Conservation (phyloP, 345 rosid genomes). For the Bruguiera gymnorhiza region DNA sequence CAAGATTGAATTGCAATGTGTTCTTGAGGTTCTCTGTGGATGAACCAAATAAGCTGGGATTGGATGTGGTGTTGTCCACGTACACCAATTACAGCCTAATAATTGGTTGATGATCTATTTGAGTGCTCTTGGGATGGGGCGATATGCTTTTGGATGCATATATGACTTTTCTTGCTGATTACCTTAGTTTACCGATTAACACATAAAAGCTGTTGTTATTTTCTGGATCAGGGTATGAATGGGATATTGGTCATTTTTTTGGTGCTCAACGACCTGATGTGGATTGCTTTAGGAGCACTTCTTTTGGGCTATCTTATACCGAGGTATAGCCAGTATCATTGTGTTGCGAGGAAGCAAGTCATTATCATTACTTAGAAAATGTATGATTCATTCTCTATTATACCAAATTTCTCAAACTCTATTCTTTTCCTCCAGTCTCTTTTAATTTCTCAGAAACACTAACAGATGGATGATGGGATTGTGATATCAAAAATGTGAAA, state of each 20-base stretch:
- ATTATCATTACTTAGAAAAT: not conserved
- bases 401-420: no score
- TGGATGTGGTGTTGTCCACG: no score
- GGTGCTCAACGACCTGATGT: constrained; percentile 81
- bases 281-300: constrained; percentile 85
- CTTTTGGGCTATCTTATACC: constrained; percentile 57
- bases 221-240: constrained; percentile 69
- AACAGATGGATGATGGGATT: no score
- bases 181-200: constrained; percentile 1
- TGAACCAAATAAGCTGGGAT: no score
- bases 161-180: not conserved
- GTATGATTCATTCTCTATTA: no score
- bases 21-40: no score
- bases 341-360: no score
- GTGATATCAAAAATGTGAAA: not conserved
- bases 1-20: no score
- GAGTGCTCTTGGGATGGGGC: not conserved
- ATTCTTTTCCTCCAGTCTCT: no score
- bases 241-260: constrained; percentile 94
- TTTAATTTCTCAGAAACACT: no score
- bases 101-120: not conserved
- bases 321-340: constrained; percentile 40
- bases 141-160: not conserved
- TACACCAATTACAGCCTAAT: no score
- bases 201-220: constrained; percentile 18